Conservation (phyloP, 768 basidiomycete genomes). For the Ramaria rubella region DNA sequence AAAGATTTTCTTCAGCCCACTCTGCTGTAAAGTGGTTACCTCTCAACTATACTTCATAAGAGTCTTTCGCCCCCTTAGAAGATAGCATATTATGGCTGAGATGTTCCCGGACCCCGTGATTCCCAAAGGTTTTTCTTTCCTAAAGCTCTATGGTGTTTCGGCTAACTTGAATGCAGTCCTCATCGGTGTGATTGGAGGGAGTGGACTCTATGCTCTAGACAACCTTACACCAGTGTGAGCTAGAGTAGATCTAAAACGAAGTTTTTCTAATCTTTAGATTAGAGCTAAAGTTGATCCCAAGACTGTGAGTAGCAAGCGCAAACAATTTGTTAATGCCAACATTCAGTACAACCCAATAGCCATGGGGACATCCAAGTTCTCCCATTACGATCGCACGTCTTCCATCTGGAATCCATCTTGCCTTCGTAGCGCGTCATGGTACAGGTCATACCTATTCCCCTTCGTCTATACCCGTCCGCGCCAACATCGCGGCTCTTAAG, state of each 20-base stretch:
- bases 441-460: conserved; percentile 72
- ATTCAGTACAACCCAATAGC: conserved; percentile 38
- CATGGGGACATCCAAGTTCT: conserved; percentile 88
- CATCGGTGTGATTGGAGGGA: conserved; percentile 87
- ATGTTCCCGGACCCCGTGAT: neutral
- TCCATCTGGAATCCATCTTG: conserved; percentile 71
- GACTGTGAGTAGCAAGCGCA: conserved; percentile 47
- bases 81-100: too few relatives aligned
- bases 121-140: neutral
- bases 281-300: conserved; percentile 74
- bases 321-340: neutral
- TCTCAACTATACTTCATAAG: too few relatives aligned
- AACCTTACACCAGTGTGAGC: conserved; percentile 83
- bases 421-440: conserved; percentile 92
- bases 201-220: conserved; percentile 88
- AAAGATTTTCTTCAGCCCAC: too few relatives aligned
- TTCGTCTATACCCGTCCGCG: conserved; percentile 73
- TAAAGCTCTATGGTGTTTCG: neutral
- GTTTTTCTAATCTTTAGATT: neutral
- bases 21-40: too few relatives aligned
- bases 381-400: conserved; percentile 90
- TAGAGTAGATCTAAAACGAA: neutral
- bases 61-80: too few relatives aligned
- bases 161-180: conserved; percentile 41
- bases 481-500: conserved; percentile 95